These are phyloP conservation scores for Candolleomyces efflorescens DNA, from an alignment of 768 basidiomycete genomes.

Conservation along the genomic window DNA sequence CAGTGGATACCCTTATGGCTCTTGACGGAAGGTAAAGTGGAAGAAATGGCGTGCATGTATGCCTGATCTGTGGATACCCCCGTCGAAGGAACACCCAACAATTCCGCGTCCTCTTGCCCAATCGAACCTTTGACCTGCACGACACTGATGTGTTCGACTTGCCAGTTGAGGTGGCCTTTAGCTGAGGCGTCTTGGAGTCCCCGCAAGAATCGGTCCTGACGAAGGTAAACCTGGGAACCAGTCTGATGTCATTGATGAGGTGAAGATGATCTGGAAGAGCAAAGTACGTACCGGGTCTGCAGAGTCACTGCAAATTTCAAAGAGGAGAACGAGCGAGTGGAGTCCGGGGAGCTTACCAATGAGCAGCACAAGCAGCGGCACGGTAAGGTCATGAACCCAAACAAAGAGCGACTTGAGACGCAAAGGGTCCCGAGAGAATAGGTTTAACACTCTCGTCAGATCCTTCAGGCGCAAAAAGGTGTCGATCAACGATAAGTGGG, in stretches of 20 bases:
- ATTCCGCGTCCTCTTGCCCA: neutral
- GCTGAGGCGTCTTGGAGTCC: neutral
- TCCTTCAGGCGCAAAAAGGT: neutral
- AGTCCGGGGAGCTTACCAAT: neutral
- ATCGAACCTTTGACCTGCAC: neutral
- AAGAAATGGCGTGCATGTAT: neutral
- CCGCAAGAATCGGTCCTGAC: neutral
- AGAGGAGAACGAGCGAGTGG: neutral
- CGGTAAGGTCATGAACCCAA: neutral
- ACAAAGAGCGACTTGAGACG: neutral
- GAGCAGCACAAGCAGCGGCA: neutral
- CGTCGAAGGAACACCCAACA: neutral
- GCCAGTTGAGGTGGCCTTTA: neutral
- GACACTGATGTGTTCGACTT: neutral
- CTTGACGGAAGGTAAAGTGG: neutral
- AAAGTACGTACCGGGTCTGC: neutral
- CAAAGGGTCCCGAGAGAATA: neutral
- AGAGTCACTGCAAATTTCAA: neutral
- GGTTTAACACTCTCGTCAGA: neutral
- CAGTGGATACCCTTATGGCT: neutral
- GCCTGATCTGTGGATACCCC: neutral
- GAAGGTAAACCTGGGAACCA: neutral
- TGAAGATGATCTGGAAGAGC: neutral
- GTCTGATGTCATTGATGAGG: neutral
- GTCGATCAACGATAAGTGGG: neutral